Percentiles rank a stretch among this genome's conserved stretches.
Evolutionary conservation across 2,329 filamentous ascomycete species (phyloP).

Genomic region (Kalmusia sp.): DNA sequence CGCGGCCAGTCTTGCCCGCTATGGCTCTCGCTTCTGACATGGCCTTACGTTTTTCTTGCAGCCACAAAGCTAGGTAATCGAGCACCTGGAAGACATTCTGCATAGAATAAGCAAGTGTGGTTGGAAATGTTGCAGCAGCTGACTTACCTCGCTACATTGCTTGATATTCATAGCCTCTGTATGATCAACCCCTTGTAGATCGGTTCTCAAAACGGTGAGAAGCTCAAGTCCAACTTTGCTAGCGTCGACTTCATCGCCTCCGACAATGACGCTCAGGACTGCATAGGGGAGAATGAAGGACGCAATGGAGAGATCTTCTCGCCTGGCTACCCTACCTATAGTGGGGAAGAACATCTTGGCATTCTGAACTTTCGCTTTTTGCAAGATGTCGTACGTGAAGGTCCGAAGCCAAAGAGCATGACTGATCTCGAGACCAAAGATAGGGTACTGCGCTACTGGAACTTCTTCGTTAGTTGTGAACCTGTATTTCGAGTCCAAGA

Average conservation of each 20-base stretch:
- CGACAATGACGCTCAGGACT: slow-evolving; percentile 81
- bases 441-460: slow-evolving; percentile 67
- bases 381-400: slow-evolving; percentile 82
- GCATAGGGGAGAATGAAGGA: slow-evolving; percentile 90
- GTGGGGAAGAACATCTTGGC: slow-evolving; percentile 81
- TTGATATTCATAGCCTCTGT: slow-evolving; percentile 77
- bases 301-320: slow-evolving; percentile 84
- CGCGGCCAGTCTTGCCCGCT: slow-evolving; percentile 53
- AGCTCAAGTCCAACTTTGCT: slow-evolving; percentile 76
- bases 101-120: slow-evolving; percentile 25
- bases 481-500: slow-evolving; percentile 82
- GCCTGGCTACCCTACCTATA: slow-evolving; percentile 80
- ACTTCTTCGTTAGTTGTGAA: slow-evolving; percentile 56
- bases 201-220: slow-evolving; percentile 73
- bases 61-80: slow-evolving; percentile 90
- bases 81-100: slow-evolving; percentile 88
- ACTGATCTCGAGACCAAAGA: slow-evolving; percentile 72
- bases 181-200: slow-evolving; percentile 60
- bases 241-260: slow-evolving; percentile 70
- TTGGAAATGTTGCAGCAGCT: not conserved
- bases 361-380: slow-evolving; percentile 76
- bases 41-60: slow-evolving; percentile 74
- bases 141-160: slow-evolving; percentile 81
- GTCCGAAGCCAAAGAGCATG: slow-evolving; percentile 84
- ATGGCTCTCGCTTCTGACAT: slow-evolving; percentile 49